A percentile compares a stretch with the other conserved stretches of the same genome.
Evolutionary conservation across 2,329 filamentous ascomycete genomes (phyloP).

Genomic region (Coniochaeta sp.): DNA sequence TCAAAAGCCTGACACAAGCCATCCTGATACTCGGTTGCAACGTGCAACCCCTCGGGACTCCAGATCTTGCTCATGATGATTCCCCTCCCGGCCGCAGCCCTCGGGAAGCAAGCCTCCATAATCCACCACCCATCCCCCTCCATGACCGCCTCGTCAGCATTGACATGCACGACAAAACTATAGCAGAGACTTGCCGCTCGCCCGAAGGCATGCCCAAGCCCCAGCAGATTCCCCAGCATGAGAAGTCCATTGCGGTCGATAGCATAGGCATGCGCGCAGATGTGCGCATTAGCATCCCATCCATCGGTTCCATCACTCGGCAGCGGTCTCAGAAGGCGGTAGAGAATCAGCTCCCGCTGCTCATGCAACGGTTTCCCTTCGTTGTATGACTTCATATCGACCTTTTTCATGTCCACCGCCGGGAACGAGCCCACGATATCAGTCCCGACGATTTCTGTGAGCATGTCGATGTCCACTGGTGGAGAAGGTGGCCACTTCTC

Average conservation of each 20-base stretch:
- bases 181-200: constrained; percentile 40
- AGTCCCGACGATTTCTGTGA: constrained; percentile 27
- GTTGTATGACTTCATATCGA: constrained; percentile 42
- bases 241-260: constrained; percentile 47
- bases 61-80: constrained; percentile 43
- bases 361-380: constrained; percentile 31
- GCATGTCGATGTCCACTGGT: constrained; percentile 34
- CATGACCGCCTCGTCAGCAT: constrained; percentile 40
- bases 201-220: constrained; percentile 33
- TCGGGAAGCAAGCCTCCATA: constrained; percentile 41
- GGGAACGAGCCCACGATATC: constrained; percentile 37
- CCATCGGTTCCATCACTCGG: constrained; percentile 17
- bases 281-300: constrained; percentile 30
- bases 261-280: constrained; percentile 41
- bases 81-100: constrained; percentile 36
- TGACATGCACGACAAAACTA: constrained; percentile 44
- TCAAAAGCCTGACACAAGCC: constrained; percentile 21
- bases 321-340: constrained; percentile 38
- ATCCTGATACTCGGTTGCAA: constrained; percentile 48
- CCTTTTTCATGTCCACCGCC: constrained; percentile 44
- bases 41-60: constrained; percentile 44
- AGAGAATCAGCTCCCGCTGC: constrained; percentile 39
- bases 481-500: constrained; percentile 37
- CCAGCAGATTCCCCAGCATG: constrained; percentile 41
- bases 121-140: constrained; percentile 38